Conservation (phyloP, 2,329 filamentous ascomycete species). For the Calonectria honghensis region DNA sequence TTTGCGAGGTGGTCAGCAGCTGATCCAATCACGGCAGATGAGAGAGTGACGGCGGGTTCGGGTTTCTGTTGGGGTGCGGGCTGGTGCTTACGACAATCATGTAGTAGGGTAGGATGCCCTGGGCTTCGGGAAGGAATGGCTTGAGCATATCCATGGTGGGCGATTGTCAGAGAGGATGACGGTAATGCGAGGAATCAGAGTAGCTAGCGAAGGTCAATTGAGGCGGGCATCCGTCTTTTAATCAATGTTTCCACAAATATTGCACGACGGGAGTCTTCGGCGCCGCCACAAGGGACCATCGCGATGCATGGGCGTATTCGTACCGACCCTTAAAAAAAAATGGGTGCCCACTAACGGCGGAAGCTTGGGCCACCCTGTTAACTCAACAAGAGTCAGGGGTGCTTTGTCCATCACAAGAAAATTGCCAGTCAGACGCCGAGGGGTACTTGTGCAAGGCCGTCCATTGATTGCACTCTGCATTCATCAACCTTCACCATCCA, state of each 20-base stretch:
- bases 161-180: background rate
- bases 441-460: slow-evolving; percentile 38
- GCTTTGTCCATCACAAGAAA: slow-evolving; percentile 22
- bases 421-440: slow-evolving; percentile 44
- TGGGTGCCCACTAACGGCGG: slow-evolving; percentile 30
- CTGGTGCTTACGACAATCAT: slow-evolving; percentile 70
- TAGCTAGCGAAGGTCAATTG: slow-evolving; percentile 29
- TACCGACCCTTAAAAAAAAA: slow-evolving; percentile 22
- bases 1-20: slow-evolving; percentile 61
- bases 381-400: slow-evolving; percentile 55
- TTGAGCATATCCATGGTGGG: slow-evolving; percentile 67
- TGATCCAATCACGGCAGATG: slow-evolving; percentile 6
- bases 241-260: slow-evolving; percentile 12
- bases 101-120: slow-evolving; percentile 76
- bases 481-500: background rate
- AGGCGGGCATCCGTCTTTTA: slow-evolving; percentile 2
- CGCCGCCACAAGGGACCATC: slow-evolving; percentile 26
- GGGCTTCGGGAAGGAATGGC: slow-evolving; percentile 67
- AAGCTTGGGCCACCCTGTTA: slow-evolving; percentile 54
- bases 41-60: background rate
- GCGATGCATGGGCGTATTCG: slow-evolving; percentile 40
- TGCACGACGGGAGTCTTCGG: slow-evolving; percentile 14
- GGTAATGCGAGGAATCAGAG: background rate
- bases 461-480: background rate
- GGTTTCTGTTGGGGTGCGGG: slow-evolving; percentile 28